A percentile compares a stretch with the other conserved stretches of the same genome.
phyloP scores from a whole-genome alignment of 257 asterid species.

The Prunella vulgaris region DNA sequence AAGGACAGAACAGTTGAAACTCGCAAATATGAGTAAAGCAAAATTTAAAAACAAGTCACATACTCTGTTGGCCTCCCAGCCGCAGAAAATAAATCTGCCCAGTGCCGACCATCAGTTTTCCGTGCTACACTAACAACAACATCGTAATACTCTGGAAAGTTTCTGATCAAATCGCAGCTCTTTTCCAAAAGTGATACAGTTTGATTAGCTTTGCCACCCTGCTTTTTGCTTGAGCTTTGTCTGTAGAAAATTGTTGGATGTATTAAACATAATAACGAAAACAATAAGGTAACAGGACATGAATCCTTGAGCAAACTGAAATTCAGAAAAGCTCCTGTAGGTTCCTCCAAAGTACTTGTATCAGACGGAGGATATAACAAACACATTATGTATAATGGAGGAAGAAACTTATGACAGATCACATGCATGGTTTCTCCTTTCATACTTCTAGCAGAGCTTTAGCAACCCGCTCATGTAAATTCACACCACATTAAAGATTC shows the following conservation, averaged over 20 bases:
- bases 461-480: too few species aligned
- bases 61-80: slow-evolving; percentile 99
- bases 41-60: slow-evolving; percentile 26
- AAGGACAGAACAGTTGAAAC: background rate
- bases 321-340: slow-evolving; percentile 9
- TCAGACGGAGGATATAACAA: background rate
- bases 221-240: slow-evolving; percentile 63
- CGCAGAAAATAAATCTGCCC: slow-evolving; percentile 96
- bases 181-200: slow-evolving; percentile 73
- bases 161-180: slow-evolving; percentile 93
- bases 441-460: too few species aligned
- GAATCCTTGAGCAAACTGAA: slow-evolving; percentile 13
- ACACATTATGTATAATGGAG: slow-evolving; percentile 6
- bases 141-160: slow-evolving; percentile 90
- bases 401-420: slow-evolving; percentile 10
- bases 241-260: slow-evolving; percentile 39
- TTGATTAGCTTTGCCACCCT: slow-evolving; percentile 39
- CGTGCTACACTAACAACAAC: slow-evolving; percentile 99
- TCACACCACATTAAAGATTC: background rate
- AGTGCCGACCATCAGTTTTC: slow-evolving; percentile 98
- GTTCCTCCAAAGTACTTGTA: slow-evolving; percentile 16
- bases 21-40: slow-evolving; percentile 10
- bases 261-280: slow-evolving; percentile 6
- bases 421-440: background rate
- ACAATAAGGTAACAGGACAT: background rate